Percentiles rank a stretch among this genome's conserved stretches.
Conservation (phyloP, 805 yeast genomes). For the Saturnispora bothae region DNA sequence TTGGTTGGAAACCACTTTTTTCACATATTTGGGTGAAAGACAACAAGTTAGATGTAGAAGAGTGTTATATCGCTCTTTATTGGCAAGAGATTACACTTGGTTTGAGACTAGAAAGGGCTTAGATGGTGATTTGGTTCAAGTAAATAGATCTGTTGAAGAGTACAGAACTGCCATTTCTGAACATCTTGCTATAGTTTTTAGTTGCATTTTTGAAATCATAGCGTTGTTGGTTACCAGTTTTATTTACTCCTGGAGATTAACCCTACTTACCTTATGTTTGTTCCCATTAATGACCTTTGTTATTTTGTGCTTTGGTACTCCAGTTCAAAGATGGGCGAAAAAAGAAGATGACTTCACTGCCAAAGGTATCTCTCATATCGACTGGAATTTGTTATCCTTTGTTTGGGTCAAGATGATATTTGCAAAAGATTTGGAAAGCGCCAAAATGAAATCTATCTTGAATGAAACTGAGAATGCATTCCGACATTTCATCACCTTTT, state of each 20-base stretch:
- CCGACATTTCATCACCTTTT: conserved; percentile 34
- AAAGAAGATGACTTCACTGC: conserved; percentile 49
- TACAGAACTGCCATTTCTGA: conserved; percentile 58
- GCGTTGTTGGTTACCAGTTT: conserved; percentile 57
- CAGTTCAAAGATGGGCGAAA: conserved; percentile 39
- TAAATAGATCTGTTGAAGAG: conserved; percentile 68
- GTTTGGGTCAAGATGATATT: conserved; percentile 51
- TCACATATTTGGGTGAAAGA: conserved; percentile 65
- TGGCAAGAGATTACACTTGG: conserved; percentile 46
- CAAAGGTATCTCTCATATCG: conserved; percentile 46
- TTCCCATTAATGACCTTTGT: conserved; percentile 53
- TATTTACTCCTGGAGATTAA: conserved; percentile 74
- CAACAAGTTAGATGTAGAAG: conserved; percentile 51
- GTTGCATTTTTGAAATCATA: conserved; percentile 41
- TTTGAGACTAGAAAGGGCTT: conserved; percentile 47
- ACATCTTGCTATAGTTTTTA: conserved; percentile 46
- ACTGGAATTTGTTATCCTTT: conserved; percentile 60
- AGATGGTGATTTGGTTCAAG: conserved; percentile 54
- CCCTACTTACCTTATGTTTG: conserved; percentile 64
- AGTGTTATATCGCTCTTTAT: conserved; percentile 32
- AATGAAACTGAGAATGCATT: conserved; percentile 29
- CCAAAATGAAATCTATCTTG: conserved; percentile 29
- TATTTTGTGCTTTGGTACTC: conserved; percentile 40
- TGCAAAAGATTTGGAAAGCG: conserved; percentile 43
- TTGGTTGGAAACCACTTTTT: conserved; percentile 47